Base-by-base conservation (phyloP, 2,329 filamentous ascomycete genomes). In the Talaromyces sp. region DNA sequence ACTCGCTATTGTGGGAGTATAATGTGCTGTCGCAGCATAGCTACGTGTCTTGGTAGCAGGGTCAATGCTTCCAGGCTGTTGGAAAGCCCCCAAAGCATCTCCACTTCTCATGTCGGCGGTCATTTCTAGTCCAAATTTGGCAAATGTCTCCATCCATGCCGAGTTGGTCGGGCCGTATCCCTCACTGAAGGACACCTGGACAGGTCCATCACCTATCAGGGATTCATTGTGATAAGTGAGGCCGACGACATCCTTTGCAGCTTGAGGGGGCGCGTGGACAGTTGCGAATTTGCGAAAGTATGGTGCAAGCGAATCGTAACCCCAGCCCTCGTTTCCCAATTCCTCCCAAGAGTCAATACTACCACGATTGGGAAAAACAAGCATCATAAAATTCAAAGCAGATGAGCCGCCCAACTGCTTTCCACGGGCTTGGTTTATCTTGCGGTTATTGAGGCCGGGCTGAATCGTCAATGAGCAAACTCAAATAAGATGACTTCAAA, bases 1-100 rank as follows among this genome's bases (percentile, higher is more conserved):
- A 1, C 61, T 64, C 0, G 71, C 52, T 1, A 52, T 67, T 58
- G 73, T 73, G 1, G 74, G 72, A 8, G 70, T 63, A 39, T 73
- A 73, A 63, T 80, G 81, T 12, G 73, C 77, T 16, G 68, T 70
- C 1, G 73, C 75, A 0, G 79, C 70, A 64, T 80, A 82, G 16
- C 77, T 80, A 40, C 80, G 70, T 3, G 71, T 72, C 12, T 63
- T 70, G 42, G 67, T 69, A 14, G 42, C 58, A 14, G 68, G 74
- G 28, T 78, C 68, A 2, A 76, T 70, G 0, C 77, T 71, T 61
- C 66, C 64, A 58, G 75, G 16, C 61, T 73, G 71, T 44, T 73
- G 74, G 74, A 78, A 79, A 63, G 72, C 67, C 18, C 79, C 70
- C 58, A 73, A 70, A 63, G 72, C 79, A 55, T 68, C 72, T 50